Percentiles rank a stretch among this genome's conserved stretches.
Evolutionary conservation across 495 filamentous ascomycete species (phyloP).

Genomic region (Aspergillus panamensis): DNA sequence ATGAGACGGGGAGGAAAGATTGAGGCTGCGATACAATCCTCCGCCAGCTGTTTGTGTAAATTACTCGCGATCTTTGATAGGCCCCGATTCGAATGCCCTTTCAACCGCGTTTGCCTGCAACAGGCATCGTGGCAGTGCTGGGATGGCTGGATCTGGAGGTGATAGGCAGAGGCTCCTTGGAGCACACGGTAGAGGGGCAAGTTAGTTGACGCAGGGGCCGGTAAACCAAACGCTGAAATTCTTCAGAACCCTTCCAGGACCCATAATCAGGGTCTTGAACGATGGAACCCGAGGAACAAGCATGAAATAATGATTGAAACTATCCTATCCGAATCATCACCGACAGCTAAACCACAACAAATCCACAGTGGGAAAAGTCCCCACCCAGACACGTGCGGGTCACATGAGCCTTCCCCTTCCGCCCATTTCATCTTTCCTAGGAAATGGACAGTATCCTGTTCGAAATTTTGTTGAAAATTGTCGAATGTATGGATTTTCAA

Average conservation of each 20-base stretch:
- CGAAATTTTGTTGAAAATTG: too few relatives aligned
- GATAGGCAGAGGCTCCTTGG: background rate
- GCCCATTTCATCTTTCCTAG: too few relatives aligned
- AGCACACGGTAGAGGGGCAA: background rate
- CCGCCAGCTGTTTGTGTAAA: background rate
- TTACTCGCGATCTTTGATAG: constrained; percentile 1
- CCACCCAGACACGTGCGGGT: too few relatives aligned
- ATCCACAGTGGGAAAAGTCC: too few relatives aligned
- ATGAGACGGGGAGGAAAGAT: background rate
- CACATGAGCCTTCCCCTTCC: too few relatives aligned
- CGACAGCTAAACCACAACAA: too few relatives aligned
- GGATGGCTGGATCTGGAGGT: constrained; percentile 3
- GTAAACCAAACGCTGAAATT: background rate
- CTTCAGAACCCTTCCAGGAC: background rate
- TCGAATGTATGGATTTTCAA: too few relatives aligned
- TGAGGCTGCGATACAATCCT: background rate
- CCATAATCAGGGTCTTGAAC: background rate
- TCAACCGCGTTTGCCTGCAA: background rate
- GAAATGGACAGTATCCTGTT: too few relatives aligned
- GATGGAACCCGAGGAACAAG: background rate
- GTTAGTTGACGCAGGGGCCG: background rate
- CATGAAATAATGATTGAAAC: background rate
- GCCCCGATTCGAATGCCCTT: background rate
- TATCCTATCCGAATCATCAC: too few relatives aligned
- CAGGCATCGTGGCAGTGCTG: constrained; percentile 9